Evolutionary conservation across 352 stramenopile species (phyloP), one percentile per base, ranked within the genome.

Genomic region (Pythium insidiosum): DNA sequence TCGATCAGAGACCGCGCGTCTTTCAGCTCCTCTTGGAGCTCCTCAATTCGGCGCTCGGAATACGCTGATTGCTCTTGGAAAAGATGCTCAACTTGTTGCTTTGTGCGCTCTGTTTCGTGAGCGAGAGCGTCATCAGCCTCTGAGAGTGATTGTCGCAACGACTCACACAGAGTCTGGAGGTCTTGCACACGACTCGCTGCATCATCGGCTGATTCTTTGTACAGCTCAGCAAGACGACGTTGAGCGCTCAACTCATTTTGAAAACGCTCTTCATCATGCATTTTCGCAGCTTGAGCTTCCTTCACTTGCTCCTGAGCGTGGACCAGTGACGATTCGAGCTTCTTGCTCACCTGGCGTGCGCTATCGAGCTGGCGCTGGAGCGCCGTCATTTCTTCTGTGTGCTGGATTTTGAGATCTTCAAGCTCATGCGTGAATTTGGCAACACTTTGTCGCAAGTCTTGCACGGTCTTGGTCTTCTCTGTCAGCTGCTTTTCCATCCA

Each of bases 261-360:
- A 26, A 88, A 63, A 13, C 66, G 60, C 37, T 84, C 74, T 33
- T 87, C 66, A 15, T 74, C 68, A 34, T 84, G 68, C 19, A 79
- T 42, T 40, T 83, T 81, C 11, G 63, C 47, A 0, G 70, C 69
- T 20, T 84, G 68, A 11, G 79, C 56, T 38, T 88, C 73, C 52
- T 86, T 84, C 6, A 90, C 43, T n/a, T 63, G 60, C 42, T 88
- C 75, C 35, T 84, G 82, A 36, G 58, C 65, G 38, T 82, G 67
- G 20, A 88, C 66, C 9, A 90, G 48, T 18, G 61, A 51, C 24
- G 47, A 70, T 18, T 88, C 77, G 25, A 85, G 63, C 43, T 86
- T 87, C 58, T 85, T 80, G 42, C 61, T 68, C 2, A 67, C 54
- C n/a, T 77, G 56, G 6, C 70, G 66, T 16, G 69, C 61, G 28